Evolutionary conservation across 768 basidiomycete genomes (phyloP), one percentile per base, ranked within the genome.

Genomic region (Leucogyrophana mollusca): DNA sequence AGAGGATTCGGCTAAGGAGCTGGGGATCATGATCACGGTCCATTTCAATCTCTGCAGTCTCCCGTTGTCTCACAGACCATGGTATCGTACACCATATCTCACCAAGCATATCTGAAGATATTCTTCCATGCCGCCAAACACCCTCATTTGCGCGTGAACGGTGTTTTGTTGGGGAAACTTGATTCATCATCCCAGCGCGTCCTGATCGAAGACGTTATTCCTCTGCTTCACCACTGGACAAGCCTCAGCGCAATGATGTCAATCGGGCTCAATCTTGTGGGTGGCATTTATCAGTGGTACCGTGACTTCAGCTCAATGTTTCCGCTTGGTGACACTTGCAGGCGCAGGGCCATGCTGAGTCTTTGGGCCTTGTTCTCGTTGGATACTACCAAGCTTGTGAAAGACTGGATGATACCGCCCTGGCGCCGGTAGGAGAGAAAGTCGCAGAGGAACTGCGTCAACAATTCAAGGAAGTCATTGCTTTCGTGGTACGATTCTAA

Each of bases 221-320:
- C 90, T 13, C 72, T 93, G 27, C 75, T 90, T 41, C 90, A 93
- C 59, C 83, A 90, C 59, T 92, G 89, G 89, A 89, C 87, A 6
- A 83, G 77, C 55, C 72, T 93, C 43, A 86, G 83, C 50, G 86
- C 87, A 3, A 87, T 87, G 83, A 90, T 90, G 85, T 88, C 90
- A 60, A 82, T 89, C 50, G 90, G 87, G 20, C 74, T 90, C 34
- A 86, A 88, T 56, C 68, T 89, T 58, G 88, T 87, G 53, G 54
- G 82, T 67, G 22, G 14, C 24, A 32, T 40, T 13, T 33, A 41
- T 6, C 13, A 25, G 42, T 37, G 16, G 24, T 37, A 16, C 9
- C 20, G 10, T n/a, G n/a, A 14, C 38, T 41, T 39, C 16, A n/a
- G 34, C 34, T 30, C n/a, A n/a, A n/a, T n/a, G n/a, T n/a, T 46